Conservation (phyloP, 768 basidiomycete genomes). For the Suillus cothurnatus region DNA sequence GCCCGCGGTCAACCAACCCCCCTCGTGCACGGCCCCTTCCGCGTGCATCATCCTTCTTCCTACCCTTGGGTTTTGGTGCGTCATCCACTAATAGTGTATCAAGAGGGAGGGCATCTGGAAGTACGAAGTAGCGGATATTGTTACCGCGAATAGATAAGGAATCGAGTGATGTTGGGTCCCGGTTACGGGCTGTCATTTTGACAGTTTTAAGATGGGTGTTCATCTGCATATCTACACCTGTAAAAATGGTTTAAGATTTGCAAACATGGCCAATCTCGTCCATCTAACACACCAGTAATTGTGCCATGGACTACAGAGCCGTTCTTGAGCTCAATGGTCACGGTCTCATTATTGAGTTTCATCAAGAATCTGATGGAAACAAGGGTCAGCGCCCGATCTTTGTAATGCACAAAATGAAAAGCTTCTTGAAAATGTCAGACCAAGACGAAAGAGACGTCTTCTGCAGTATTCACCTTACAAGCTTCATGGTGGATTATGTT, state of each 20-base stretch:
- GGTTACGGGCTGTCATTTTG: conserved; percentile 92
- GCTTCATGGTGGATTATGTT: conserved; percentile 64
- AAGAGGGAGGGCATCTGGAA: conserved; percentile 96
- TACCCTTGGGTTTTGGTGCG: conserved; percentile 91
- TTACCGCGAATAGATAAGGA: conserved; percentile 94
- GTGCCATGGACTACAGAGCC: conserved; percentile 95
- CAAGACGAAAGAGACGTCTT: conserved; percentile 9
- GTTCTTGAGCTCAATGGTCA: conserved; percentile 97
- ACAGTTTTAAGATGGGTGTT: conserved; percentile 98
- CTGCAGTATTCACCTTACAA: conserved; percentile 63
- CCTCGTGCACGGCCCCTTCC: conserved; percentile 61
- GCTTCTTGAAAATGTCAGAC: conserved; percentile 8
- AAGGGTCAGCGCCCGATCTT: conserved; percentile 24
- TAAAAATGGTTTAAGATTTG: conserved; percentile 10
- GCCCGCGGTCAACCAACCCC: conserved; percentile 50
- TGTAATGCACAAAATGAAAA: conserved; percentile 9
- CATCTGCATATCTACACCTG: conserved; percentile 99
- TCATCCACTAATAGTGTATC: conserved; percentile 98
- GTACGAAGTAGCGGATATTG: conserved; percentile 94
- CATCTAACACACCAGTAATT: conserved; percentile 75
- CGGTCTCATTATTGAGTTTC: conserved; percentile 99
- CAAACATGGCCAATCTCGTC: not conserved
- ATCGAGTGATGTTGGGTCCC: conserved; percentile 86
- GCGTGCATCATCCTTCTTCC: conserved; percentile 84
- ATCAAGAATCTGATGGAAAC: conserved; percentile 80